A percentile compares a stretch with the other conserved stretches of the same genome.
Conservation (phyloP, 257 asterid species). For the Misopates orontium region DNA sequence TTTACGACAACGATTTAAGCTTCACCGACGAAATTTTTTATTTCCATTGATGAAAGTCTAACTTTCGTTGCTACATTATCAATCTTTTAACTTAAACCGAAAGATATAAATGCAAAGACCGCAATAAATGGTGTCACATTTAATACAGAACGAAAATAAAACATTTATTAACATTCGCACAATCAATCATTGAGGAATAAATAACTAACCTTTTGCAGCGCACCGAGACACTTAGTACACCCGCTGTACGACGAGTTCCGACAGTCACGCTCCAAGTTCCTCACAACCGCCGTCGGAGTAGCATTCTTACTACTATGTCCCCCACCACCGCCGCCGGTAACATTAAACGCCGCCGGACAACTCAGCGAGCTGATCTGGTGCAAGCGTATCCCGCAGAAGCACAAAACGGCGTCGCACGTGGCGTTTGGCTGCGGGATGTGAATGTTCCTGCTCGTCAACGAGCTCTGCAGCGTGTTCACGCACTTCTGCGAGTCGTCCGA, state of each 20-base stretch:
- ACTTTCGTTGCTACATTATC: too few species aligned
- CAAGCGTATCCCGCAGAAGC: slow-evolving; percentile 91
- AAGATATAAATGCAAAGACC: too few species aligned
- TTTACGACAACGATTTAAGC: too few species aligned
- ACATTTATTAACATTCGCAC: slow-evolving; percentile 18
- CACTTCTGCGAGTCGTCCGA: slow-evolving; percentile 93
- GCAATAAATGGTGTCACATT: too few species aligned
- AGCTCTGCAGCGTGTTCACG: slow-evolving; percentile 75
- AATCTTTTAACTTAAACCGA: too few species aligned
- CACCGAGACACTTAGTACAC: slow-evolving; percentile 83
- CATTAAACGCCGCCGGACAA: slow-evolving; percentile 85
- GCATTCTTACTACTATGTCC: slow-evolving; percentile 40
- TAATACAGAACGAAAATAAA: background rate
- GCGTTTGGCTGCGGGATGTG: slow-evolving; percentile 74
- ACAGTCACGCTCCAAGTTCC: slow-evolving; percentile 75
- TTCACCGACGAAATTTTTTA: too few species aligned
- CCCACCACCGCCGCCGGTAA: slow-evolving; percentile 43
- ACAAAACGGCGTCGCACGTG: slow-evolving; percentile 88
- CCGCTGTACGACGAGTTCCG: slow-evolving; percentile 79
- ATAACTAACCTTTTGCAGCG: slow-evolving; percentile 77
- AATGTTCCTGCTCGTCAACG: slow-evolving; percentile 63
- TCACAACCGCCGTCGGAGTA: slow-evolving; percentile 84
- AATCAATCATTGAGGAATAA: slow-evolving; percentile 38
- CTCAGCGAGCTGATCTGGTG: slow-evolving; percentile 79
- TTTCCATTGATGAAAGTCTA: too few species aligned